These are phyloP conservation scores for Geotrichum carabidarum DNA, from an alignment of 1,139 yeast genomes.

Conservation along the genomic window DNA sequence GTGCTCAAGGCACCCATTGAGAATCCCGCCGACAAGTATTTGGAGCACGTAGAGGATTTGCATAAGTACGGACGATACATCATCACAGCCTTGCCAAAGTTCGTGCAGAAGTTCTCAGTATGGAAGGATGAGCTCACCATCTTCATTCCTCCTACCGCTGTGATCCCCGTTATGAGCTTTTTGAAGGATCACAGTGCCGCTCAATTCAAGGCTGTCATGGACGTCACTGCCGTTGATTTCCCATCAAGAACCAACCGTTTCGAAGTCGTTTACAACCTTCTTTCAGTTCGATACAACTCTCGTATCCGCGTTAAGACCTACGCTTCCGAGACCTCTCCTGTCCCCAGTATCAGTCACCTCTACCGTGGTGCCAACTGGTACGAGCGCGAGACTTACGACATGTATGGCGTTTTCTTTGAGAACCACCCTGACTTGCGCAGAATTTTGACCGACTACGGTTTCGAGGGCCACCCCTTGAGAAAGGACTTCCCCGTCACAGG, in stretches of 20 bases:
- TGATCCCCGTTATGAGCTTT: constrained; percentile 64
- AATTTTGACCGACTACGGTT: constrained; percentile 88
- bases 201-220: constrained; percentile 74
- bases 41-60: constrained; percentile 63
- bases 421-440: constrained; percentile 88
- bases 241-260: constrained; percentile 81
- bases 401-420: constrained; percentile 81
- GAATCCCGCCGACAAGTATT: constrained; percentile 75
- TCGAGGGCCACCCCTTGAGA: constrained; percentile 87
- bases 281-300: constrained; percentile 78
- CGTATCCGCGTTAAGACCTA: constrained; percentile 86
- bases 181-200: constrained; percentile 74
- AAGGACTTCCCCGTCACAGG: constrained; percentile 93
- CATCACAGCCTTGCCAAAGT: constrained; percentile 76
- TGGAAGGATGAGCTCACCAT: constrained; percentile 87
- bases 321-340: constrained; percentile 77
- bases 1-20: constrained; percentile 53
- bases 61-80: constrained; percentile 80
- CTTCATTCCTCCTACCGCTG: constrained; percentile 70
- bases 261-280: constrained; percentile 78
- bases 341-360: constrained; percentile 67
- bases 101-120: constrained; percentile 74
- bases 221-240: constrained; percentile 81
- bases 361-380: constrained; percentile 85
- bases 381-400: constrained; percentile 82